These are phyloP conservation scores for Quercus ilex DNA, from an alignment of 306 rosid species.

Conservation along the genomic window DNA sequence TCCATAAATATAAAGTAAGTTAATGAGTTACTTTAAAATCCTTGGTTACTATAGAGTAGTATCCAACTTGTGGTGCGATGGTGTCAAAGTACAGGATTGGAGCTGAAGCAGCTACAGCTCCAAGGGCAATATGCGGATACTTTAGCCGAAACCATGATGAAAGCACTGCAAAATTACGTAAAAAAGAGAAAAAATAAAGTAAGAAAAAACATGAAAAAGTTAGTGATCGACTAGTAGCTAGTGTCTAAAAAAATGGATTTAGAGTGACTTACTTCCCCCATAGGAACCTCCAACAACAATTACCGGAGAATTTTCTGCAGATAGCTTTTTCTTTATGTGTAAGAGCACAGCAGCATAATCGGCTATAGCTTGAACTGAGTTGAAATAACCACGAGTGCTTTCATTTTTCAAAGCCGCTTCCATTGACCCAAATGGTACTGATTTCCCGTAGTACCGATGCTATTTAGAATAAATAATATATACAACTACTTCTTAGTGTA, in stretches of 20 bases:
- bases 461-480: not conserved
- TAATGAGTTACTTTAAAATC: conserved; percentile 31
- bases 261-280: conserved; percentile 52
- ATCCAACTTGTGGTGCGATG: conserved; percentile 40
- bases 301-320: conserved; percentile 38
- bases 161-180: conserved; percentile 36
- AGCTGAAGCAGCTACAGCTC: conserved; percentile 65
- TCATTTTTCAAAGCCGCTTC: conserved; percentile 37
- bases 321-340: conserved; percentile 30
- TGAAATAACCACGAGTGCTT: conserved; percentile 35
- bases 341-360: conserved; percentile 54
- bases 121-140: conserved; percentile 55
- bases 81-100: conserved; percentile 52
- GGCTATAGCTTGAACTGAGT: conserved; percentile 59
- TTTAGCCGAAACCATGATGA: conserved; percentile 64
- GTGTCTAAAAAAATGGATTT: not conserved
- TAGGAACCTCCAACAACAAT: conserved; percentile 60
- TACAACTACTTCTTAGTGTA: not conserved
- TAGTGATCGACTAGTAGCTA: not conserved
- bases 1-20: not conserved
- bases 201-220: not conserved
- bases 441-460: conserved; percentile 51
- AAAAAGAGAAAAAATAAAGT: not conserved
- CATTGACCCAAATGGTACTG: conserved; percentile 41
- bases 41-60: conserved; percentile 36